phyloP scores from a whole-genome alignment of 768 basidiomycete species.

The Asterophora lycoperdoides region DNA sequence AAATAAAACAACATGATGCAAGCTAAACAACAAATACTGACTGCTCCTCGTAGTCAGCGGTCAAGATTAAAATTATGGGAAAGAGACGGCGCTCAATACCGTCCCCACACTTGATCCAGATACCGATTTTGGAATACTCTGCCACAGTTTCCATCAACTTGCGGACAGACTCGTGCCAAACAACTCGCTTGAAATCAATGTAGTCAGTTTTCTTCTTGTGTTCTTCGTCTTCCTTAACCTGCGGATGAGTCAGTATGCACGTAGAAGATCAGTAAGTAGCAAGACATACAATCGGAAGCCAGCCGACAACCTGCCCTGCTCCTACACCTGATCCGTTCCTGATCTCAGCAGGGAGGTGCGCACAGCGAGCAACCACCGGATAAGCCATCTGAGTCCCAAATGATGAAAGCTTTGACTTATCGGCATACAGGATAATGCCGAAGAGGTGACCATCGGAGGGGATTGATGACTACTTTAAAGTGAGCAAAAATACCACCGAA shows the following conservation, averaged over 20 bases:
- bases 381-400: too few species aligned
- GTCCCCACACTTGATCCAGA: conserved; percentile 17
- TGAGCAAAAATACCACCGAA: too few species aligned
- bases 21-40: conserved; percentile 18
- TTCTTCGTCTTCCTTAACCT: background rate
- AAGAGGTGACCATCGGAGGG: too few species aligned
- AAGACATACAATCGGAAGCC: background rate
- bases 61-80: conserved; percentile 35
- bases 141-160: conserved; percentile 24
- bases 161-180: conserved; percentile 33
- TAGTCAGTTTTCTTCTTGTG: background rate
- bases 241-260: too few species aligned
- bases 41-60: conserved; percentile 45
- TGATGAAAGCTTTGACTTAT: too few species aligned
- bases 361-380: too few species aligned
- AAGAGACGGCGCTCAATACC: conserved; percentile 23
- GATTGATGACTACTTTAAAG: too few species aligned
- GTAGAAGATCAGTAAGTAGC: background rate
- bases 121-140: conserved; percentile 1
- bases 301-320: background rate
- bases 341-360: too few species aligned
- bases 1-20: background rate
- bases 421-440: too few species aligned
- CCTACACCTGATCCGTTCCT: too few species aligned
- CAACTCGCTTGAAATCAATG: conserved; percentile 23